Conservation (phyloP, 2,329 filamentous ascomycete genomes). For the Septoria petroselini region DNA sequence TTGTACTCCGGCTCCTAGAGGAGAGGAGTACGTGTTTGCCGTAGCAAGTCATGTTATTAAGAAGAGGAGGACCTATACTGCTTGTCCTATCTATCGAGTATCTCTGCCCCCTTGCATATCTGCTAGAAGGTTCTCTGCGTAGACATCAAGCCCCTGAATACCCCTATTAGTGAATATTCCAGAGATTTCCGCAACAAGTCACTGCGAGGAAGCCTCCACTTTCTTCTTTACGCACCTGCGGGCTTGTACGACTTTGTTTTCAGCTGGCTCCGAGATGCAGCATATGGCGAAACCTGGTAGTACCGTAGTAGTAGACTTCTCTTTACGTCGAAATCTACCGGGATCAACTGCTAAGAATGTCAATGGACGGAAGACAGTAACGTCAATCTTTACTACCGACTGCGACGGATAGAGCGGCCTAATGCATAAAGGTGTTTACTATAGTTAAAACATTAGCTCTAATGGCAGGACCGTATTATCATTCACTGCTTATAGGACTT, state of each 20-base stretch:
- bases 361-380: slow-evolving; percentile 6
- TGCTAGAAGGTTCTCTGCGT: too few relatives aligned
- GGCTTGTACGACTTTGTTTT: slow-evolving; percentile 9
- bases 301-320: slow-evolving; percentile 4
- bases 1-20: too few relatives aligned
- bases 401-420: slow-evolving; percentile 7
- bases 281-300: slow-evolving; percentile 9
- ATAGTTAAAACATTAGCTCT: not conserved
- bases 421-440: slow-evolving; percentile 2
- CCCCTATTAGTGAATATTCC: too few relatives aligned
- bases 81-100: too few relatives aligned
- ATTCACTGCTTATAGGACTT: slow-evolving; percentile 61
- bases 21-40: too few relatives aligned
- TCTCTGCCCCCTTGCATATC: too few relatives aligned
- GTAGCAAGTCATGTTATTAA: too few relatives aligned
- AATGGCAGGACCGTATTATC: too few relatives aligned
- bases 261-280: not conserved
- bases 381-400: slow-evolving; percentile 7
- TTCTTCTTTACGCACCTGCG: slow-evolving; percentile 8
- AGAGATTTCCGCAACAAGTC: too few relatives aligned
- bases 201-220: not conserved
- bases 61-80: too few relatives aligned
- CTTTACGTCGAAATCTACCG: slow-evolving; percentile 6
- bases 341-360: not conserved
- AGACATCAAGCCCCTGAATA: too few relatives aligned